Evolutionary conservation across 192 early-diverging fungal species (phyloP).

Genomic region (Linnemannia elongata): DNA sequence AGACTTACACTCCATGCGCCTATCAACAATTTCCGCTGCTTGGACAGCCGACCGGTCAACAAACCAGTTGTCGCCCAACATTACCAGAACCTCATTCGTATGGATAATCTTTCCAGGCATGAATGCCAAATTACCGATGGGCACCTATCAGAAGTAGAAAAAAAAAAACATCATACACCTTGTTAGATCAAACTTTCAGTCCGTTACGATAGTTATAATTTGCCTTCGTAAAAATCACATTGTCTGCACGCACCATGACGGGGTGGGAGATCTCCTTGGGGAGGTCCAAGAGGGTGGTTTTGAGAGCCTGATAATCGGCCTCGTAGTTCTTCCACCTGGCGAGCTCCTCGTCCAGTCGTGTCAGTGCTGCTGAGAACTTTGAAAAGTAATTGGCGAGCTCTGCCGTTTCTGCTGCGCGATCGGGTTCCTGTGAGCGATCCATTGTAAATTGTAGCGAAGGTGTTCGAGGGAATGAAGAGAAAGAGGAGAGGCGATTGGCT

Average conservation of each 20-base stretch:
- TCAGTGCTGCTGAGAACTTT: constrained; percentile 58
- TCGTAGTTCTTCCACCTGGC: constrained; percentile 70
- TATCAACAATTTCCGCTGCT: constrained; percentile 78
- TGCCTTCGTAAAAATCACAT: too few relatives aligned
- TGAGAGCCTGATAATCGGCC: constrained; percentile 68
- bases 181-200: background rate
- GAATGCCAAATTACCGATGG: constrained; percentile 89
- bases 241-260: constrained; percentile 64
- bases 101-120: constrained; percentile 88
- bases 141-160: constrained; percentile 67
- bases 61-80: constrained; percentile 96
- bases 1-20: constrained; percentile 75
- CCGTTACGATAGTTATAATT: background rate
- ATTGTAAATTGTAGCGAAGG: background rate
- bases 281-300: constrained; percentile 59
- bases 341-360: constrained; percentile 52
- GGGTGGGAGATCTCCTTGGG: constrained; percentile 61
- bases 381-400: constrained; percentile 45
- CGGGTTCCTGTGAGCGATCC: constrained; percentile 19
- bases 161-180: constrained; percentile 6
- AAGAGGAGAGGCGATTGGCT: background rate
- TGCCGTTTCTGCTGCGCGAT: constrained; percentile 49
- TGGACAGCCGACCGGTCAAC: constrained; percentile 83
- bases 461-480: background rate
- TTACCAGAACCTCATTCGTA: constrained; percentile 92